These are phyloP conservation scores for Cystoderma amianthinum DNA, from an alignment of 768 basidiomycete genomes.

Conservation along the genomic window DNA sequence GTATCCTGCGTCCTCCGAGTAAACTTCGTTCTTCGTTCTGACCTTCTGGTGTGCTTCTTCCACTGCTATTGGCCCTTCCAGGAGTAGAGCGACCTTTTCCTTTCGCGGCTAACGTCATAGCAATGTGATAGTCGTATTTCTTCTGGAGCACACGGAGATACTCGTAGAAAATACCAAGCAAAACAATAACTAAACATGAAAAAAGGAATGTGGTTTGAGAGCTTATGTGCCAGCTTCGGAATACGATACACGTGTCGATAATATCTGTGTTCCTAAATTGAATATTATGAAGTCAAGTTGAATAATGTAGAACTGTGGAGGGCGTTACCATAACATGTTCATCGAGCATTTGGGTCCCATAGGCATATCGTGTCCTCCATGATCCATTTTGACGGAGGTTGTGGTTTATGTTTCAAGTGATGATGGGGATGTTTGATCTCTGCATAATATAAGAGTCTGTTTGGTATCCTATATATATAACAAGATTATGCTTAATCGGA, in stretches of 20 bases:
- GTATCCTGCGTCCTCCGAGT: conserved; percentile 36
- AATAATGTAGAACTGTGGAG: not conserved
- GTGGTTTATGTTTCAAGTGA: no score
- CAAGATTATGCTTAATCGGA: no score
- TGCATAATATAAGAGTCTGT: no score
- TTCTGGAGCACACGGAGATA: conserved; percentile 65
- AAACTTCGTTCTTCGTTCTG: conserved; percentile 46
- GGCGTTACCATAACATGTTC: conserved; percentile 74
- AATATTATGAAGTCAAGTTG: no score
- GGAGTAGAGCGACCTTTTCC: conserved; percentile 27
- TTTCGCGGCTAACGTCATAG: conserved; percentile 38
- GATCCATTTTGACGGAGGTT: conserved; percentile 32
- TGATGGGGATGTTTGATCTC: no score
- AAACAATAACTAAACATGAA: conserved; percentile 59
- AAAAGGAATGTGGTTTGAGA: conserved; percentile 49
- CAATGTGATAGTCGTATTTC: conserved; percentile 53
- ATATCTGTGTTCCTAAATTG: conserved; percentile 62
- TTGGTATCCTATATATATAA: no score
- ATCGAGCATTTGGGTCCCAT: conserved; percentile 52
- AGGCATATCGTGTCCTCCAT: conserved; percentile 39
- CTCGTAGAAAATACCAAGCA: conserved; percentile 71
- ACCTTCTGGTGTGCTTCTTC: conserved; percentile 30
- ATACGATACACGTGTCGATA: conserved; percentile 77
- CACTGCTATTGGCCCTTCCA: conserved; percentile 24
- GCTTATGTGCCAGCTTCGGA: conserved; percentile 69